Evolutionary conservation across 2,329 filamentous ascomycete genomes (phyloP).

Genomic region (Onygenales sp.): DNA sequence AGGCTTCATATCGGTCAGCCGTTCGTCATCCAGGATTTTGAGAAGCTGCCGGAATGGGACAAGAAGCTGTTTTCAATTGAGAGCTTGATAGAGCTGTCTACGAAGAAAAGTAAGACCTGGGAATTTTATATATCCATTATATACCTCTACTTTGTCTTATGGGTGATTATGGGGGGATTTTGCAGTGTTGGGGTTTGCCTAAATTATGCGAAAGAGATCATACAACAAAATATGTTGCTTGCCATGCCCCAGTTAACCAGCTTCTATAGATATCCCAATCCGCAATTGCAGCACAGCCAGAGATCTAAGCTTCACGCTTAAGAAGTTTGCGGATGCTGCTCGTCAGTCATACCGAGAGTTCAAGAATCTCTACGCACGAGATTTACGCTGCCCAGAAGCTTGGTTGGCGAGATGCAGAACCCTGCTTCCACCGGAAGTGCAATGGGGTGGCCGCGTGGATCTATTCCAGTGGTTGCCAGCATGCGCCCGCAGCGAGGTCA

Average conservation of each 20-base stretch:
- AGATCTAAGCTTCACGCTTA: slow-evolving; percentile 24
- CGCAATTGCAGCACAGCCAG: slow-evolving; percentile 25
- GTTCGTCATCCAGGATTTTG: slow-evolving; percentile 26
- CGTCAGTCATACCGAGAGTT: slow-evolving; percentile 17
- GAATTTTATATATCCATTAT: not conserved
- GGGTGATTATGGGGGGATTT: not conserved
- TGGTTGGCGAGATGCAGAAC: slow-evolving; percentile 22
- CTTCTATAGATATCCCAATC: slow-evolving; percentile 20
- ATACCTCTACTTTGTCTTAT: not conserved
- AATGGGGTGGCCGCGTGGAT: slow-evolving; percentile 24
- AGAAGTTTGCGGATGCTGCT: slow-evolving; percentile 22
- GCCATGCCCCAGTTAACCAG: not conserved
- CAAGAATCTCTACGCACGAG: slow-evolving; percentile 25
- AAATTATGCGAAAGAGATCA: not conserved
- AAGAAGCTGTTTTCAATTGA: slow-evolving; percentile 19
- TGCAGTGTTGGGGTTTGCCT: not conserved
- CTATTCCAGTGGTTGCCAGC: slow-evolving; percentile 26
- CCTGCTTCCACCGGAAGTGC: slow-evolving; percentile 22
- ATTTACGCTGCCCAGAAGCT: slow-evolving; percentile 23
- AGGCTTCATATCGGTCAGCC: slow-evolving; percentile 23
- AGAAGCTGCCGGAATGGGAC: slow-evolving; percentile 21
- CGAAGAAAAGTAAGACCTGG: slow-evolving; percentile 20
- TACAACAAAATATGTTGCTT: not conserved
- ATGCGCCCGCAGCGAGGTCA: slow-evolving; percentile 25
- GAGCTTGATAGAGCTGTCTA: slow-evolving; percentile 21